These are phyloP conservation scores for Uronychia binucleata DNA, from an alignment of 73 alveolate species.

Conservation along the genomic window DNA sequence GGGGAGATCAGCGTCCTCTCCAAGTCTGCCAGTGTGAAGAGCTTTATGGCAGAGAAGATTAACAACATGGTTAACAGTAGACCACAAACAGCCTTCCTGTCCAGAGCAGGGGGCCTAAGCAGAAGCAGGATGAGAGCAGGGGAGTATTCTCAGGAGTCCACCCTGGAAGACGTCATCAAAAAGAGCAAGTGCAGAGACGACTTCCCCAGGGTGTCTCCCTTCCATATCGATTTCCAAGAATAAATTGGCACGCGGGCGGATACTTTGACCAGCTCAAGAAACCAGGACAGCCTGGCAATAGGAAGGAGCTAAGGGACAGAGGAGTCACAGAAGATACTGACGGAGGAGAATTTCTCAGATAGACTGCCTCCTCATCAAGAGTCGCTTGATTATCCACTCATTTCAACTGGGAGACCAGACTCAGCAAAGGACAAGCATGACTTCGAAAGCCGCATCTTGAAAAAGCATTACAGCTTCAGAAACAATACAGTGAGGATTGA, in stretches of 20 bases:
- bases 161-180: background rate
- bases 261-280: no score
- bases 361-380: no score
- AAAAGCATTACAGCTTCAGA: background rate
- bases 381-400: no score
- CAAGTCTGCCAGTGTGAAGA: background rate
- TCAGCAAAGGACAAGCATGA: no score
- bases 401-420: no score
- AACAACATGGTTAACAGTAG: background rate
- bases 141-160: no score
- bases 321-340: no score
- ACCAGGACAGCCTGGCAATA: no score
- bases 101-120: background rate
- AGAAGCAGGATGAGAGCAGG: background rate
- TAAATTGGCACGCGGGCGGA: no score
- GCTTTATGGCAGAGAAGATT: background rate
- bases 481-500: background rate
- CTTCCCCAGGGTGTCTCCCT: background rate
- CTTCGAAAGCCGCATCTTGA: background rate
- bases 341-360: no score
- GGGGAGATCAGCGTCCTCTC: background rate
- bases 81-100: background rate
- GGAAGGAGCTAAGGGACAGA: no score
- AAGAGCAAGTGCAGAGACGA: background rate
- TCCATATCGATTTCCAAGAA: no score